Evolutionary conservation across 106 monocot species (phyloP).

Genomic region (Acorus gramineus): DNA sequence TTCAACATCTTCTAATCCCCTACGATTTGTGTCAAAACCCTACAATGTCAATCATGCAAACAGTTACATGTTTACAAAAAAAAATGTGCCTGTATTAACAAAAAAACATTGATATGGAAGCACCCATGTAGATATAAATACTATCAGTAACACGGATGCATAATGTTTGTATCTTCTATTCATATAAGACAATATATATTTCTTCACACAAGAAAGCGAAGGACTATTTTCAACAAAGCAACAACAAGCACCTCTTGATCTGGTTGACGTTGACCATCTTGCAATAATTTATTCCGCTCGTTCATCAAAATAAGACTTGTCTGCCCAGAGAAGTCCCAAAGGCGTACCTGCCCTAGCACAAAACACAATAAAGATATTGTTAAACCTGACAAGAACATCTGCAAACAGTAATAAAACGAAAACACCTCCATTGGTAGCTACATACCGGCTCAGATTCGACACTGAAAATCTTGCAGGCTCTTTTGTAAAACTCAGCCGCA

Average conservation of each 20-base stretch:
- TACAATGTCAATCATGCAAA: too few relatives aligned
- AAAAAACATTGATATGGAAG: too few relatives aligned
- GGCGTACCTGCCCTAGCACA: slow-evolving; percentile 30
- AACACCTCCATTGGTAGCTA: not conserved
- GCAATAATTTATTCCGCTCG: slow-evolving; percentile 65
- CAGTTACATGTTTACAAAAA: too few relatives aligned
- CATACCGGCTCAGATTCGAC: slow-evolving; percentile 69
- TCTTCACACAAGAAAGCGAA: too few relatives aligned
- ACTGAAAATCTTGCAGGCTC: slow-evolving; percentile 76
- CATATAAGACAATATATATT: too few relatives aligned
- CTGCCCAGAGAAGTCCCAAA: slow-evolving; percentile 95
- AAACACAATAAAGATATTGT: not conserved
- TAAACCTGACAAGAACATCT: slow-evolving; percentile 5
- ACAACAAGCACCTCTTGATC: slow-evolving; percentile 70
- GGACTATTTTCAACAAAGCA: too few relatives aligned
- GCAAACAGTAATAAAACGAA: not conserved
- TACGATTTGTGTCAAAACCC: too few relatives aligned
- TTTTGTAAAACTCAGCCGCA: slow-evolving; percentile 62
- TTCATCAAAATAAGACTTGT: slow-evolving; percentile 95
- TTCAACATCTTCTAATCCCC: too few relatives aligned
- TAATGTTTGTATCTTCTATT: too few relatives aligned
- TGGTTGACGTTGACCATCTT: slow-evolving; percentile 38
- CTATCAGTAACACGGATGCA: too few relatives aligned
- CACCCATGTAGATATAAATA: too few relatives aligned
- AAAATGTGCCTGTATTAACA: too few relatives aligned